Evolutionary conservation across 2,329 filamentous ascomycete species (phyloP).

Genomic region (Cercospora sp.): DNA sequence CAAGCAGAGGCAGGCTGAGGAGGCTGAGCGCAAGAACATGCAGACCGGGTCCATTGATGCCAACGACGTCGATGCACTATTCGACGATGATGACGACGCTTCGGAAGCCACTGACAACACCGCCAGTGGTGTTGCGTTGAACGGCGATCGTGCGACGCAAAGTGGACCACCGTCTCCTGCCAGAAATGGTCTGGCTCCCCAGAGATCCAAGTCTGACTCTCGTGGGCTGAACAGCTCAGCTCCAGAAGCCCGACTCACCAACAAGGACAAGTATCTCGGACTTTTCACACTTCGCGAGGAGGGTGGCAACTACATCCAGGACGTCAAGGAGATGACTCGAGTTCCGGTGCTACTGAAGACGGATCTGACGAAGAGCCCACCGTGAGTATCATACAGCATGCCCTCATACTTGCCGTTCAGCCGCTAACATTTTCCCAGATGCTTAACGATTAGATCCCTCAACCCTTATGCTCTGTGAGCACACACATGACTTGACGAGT

Average conservation of each 20-base stretch:
- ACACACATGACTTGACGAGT: background rate
- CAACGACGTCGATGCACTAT: constrained; percentile 91
- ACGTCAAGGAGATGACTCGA: constrained; percentile 95
- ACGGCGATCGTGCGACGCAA: constrained; percentile 80
- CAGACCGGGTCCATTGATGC: constrained; percentile 93
- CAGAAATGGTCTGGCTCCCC: constrained; percentile 70
- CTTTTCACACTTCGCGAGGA: constrained; percentile 88
- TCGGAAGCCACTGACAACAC: constrained; percentile 89
- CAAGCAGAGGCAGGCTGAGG: constrained; percentile 81
- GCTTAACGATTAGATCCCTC: constrained; percentile 78
- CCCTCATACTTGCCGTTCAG: background rate
- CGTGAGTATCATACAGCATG: constrained; percentile 65
- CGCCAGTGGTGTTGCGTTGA: constrained; percentile 78
- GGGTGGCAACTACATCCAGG: constrained; percentile 94
- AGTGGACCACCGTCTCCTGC: constrained; percentile 91
- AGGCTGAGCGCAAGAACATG: constrained; percentile 87
- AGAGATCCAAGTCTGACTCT: constrained; percentile 92
- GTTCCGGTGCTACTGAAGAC: constrained; percentile 99
- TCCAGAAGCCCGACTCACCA: constrained; percentile 75
- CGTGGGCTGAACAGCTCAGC: constrained; percentile 75
- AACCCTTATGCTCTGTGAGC: constrained; percentile 69
- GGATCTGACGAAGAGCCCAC: constrained; percentile 96
- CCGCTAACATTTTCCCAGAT: constrained; percentile 56
- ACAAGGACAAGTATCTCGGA: constrained; percentile 95
- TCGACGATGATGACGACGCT: constrained; percentile 75